phyloP scores from a whole-genome alignment of 2,329 filamentous ascomycete genomes.

The Colletotrichum sp. region DNA sequence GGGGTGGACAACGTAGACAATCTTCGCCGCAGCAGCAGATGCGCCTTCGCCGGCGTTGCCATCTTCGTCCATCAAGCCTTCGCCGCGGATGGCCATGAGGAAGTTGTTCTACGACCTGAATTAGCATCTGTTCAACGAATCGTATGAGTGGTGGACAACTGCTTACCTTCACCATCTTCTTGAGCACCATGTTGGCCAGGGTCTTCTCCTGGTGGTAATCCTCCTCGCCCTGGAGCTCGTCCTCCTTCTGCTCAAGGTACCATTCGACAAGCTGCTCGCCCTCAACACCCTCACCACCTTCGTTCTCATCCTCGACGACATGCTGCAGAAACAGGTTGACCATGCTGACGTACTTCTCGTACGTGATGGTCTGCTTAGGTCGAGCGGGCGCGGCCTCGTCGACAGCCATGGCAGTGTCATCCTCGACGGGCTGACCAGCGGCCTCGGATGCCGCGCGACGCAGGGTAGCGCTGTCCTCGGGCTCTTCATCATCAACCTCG shows the following conservation, averaged over 20 bases:
- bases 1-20: constrained; percentile 90
- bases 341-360: constrained; percentile 93
- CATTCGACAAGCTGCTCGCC: constrained; percentile 82
- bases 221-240: constrained; percentile 76
- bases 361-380: constrained; percentile 86
- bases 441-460: constrained; percentile 41
- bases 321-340: constrained; percentile 84
- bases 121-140: constrained; percentile 52
- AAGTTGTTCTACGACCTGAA: constrained; percentile 72
- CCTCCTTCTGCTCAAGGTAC: constrained; percentile 93
- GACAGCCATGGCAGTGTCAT: constrained; percentile 48
- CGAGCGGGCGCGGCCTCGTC: constrained; percentile 44
- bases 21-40: constrained; percentile 49
- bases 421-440: constrained; percentile 52
- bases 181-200: constrained; percentile 84
- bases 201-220: constrained; percentile 78
- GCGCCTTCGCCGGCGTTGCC: constrained; percentile 45
- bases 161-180: constrained; percentile 86
- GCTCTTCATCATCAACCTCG: constrained; percentile 83
- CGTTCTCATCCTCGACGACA: constrained; percentile 81
- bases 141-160: constrained; percentile 39
- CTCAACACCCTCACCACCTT: constrained; percentile 80
- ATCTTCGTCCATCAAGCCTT: constrained; percentile 57
- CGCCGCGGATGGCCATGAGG: constrained; percentile 77
- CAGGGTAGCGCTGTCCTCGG: constrained; percentile 52